A percentile compares a stretch with the other conserved stretches of the same genome.
Conservation (phyloP, 2,329 filamentous ascomycete species). For the Fusarium scirpi region DNA sequence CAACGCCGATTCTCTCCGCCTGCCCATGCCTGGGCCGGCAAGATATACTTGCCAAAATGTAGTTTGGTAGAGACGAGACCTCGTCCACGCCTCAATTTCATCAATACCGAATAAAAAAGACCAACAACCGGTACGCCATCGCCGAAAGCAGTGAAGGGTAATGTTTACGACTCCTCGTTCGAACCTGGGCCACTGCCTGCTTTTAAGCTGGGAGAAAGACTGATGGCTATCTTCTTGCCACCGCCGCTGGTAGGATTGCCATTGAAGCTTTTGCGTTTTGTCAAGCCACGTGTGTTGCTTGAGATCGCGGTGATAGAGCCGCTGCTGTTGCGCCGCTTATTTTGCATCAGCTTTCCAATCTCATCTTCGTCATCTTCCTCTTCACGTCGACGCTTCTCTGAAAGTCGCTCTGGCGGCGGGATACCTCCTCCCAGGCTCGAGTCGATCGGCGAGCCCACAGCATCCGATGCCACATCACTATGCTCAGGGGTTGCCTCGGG, state of each 20-base stretch:
- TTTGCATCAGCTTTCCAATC: conserved; percentile 81
- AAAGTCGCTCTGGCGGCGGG: conserved; percentile 80
- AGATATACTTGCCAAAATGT: conserved; percentile 38
- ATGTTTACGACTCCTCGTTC: conserved; percentile 55
- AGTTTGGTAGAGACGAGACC: conserved; percentile 32
- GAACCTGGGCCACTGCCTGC: conserved; percentile 54
- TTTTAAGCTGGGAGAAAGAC: conserved; percentile 62
- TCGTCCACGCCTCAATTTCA: conserved; percentile 31
- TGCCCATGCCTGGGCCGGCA: conserved; percentile 35
- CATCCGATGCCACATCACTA: conserved; percentile 52
- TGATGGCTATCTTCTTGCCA: conserved; percentile 70
- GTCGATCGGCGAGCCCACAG: conserved; percentile 49
- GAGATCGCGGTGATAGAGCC: conserved; percentile 60
- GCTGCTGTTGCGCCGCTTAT: conserved; percentile 71
- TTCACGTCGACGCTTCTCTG: conserved; percentile 90
- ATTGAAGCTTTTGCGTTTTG: conserved; percentile 57
- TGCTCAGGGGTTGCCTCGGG: conserved; percentile 56
- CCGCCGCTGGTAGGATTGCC: conserved; percentile 55
- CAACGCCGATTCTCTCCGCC: conserved; percentile 43
- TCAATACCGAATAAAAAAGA: conserved; percentile 39
- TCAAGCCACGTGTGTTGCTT: conserved; percentile 49
- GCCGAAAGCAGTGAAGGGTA: conserved; percentile 43
- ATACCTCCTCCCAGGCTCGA: conserved; percentile 43
- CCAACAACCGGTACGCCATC: conserved; percentile 44
- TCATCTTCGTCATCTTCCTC: conserved; percentile 93